Conservation (phyloP, 768 basidiomycete genomes). For the Lentinula sp. region DNA sequence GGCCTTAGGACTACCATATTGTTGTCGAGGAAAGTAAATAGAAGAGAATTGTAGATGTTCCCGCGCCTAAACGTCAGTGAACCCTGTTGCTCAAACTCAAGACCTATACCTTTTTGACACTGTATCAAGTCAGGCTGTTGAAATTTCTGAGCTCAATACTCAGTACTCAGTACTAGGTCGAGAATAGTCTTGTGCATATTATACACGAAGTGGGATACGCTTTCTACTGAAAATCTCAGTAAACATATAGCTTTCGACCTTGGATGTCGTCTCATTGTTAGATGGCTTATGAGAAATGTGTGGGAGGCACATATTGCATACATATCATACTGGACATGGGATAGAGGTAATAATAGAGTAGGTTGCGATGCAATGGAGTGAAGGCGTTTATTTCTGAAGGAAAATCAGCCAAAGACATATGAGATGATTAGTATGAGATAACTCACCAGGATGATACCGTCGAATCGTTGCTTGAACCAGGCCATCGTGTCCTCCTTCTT, state of each 20-base stretch:
- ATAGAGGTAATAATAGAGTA: not conserved
- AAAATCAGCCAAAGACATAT: not conserved
- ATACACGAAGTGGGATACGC: too few species aligned
- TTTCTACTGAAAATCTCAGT: too few species aligned
- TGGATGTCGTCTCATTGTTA: too few species aligned
- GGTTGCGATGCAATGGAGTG: not conserved
- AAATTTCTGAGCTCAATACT: too few species aligned
- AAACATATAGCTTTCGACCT: too few species aligned
- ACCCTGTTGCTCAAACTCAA: too few species aligned
- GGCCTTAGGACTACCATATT: not conserved
- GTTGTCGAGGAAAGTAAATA: not conserved
- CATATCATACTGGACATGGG: slow-evolving; percentile 5
- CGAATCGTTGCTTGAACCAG: slow-evolving; percentile 99
- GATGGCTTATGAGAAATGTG: not conserved
- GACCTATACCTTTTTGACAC: too few species aligned
- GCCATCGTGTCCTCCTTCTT: slow-evolving; percentile 95
- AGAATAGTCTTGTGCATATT: too few species aligned
- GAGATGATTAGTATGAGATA: not conserved
- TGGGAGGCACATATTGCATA: slow-evolving; percentile 6
- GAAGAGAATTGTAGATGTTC: not conserved
- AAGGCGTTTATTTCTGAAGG: slow-evolving; percentile 10
- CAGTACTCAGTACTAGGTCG: too few species aligned
- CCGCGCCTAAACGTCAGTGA: too few species aligned
- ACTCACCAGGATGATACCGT: slow-evolving; percentile 90
- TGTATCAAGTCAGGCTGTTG: too few species aligned